Evolutionary conservation across 805 yeast species (phyloP).

Genomic region (Lipomyces starkeyi): DNA sequence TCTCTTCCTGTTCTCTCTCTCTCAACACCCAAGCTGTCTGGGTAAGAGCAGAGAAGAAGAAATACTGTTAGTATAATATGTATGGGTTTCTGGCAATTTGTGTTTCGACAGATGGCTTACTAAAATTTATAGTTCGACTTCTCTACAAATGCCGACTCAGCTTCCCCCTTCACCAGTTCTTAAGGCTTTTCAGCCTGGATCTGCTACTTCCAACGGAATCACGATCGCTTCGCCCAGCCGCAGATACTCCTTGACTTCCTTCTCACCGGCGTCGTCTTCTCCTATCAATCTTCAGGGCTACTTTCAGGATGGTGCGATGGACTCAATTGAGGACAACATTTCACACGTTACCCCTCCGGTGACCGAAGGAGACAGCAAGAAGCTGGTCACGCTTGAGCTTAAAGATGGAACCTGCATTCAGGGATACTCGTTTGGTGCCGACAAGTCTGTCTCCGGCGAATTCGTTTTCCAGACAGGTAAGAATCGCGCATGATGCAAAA

Average conservation of each 20-base stretch:
- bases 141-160: slow-evolving; percentile 24
- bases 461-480: slow-evolving; percentile 94
- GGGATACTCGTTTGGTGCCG: slow-evolving; percentile 96
- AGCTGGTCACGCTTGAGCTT: slow-evolving; percentile 39
- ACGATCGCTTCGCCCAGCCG: slow-evolving; percentile 26
- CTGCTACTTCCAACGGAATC: slow-evolving; percentile 21
- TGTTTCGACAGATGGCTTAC: neutral
- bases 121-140: neutral
- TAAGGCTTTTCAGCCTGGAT: slow-evolving; percentile 21
- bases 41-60: slow-evolving; percentile 27
- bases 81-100: neutral
- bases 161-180: slow-evolving; percentile 32
- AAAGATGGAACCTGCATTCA: slow-evolving; percentile 86
- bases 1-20: slow-evolving; percentile 19
- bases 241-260: slow-evolving; percentile 26
- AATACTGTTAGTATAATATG: neutral
- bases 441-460: slow-evolving; percentile 91
- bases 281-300: slow-evolving; percentile 18
- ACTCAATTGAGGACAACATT: slow-evolving; percentile 12
- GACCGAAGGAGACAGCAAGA: slow-evolving; percentile 20
- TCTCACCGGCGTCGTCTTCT: slow-evolving; percentile 24
- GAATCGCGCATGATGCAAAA: neutral
- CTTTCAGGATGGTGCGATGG: slow-evolving; percentile 15
- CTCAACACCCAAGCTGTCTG: slow-evolving; percentile 12
- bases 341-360: slow-evolving; percentile 31